Conservation (phyloP, 2,329 filamentous ascomycete species). For the Exophiala dermatitidis region DNA sequence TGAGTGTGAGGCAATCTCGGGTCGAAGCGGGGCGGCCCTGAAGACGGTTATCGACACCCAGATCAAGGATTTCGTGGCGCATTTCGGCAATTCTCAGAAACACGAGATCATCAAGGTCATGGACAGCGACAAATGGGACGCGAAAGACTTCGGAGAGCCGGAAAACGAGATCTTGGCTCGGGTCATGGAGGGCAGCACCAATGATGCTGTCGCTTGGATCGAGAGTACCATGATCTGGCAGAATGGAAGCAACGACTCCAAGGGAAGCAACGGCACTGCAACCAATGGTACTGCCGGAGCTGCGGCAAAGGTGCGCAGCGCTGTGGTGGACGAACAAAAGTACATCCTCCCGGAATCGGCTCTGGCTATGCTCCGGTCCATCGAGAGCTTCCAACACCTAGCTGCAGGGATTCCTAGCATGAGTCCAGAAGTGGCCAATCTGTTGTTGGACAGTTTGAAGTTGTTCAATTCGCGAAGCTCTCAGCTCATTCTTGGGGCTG, state of each 20-base stretch:
- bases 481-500: slow-evolving; percentile 92
- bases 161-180: slow-evolving; percentile 47
- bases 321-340: slow-evolving; percentile 73
- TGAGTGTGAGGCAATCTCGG: slow-evolving; percentile 60
- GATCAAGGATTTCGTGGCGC: slow-evolving; percentile 55
- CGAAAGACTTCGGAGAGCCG: slow-evolving; percentile 52
- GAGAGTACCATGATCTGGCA: slow-evolving; percentile 47
- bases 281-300: slow-evolving; percentile 20
- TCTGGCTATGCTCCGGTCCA: slow-evolving; percentile 68
- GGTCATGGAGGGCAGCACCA: slow-evolving; percentile 53
- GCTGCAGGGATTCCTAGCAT: slow-evolving; percentile 81
- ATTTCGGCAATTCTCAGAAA: slow-evolving; percentile 50
- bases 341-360: slow-evolving; percentile 83
- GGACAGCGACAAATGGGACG: slow-evolving; percentile 58
- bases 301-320: slow-evolving; percentile 60
- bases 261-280: slow-evolving; percentile 15
- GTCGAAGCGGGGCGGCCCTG: slow-evolving; percentile 52
- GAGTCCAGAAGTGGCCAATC: slow-evolving; percentile 68
- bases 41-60: slow-evolving; percentile 57
- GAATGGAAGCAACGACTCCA: slow-evolving; percentile 26
- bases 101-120: slow-evolving; percentile 52
- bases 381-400: slow-evolving; percentile 75
- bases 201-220: slow-evolving; percentile 50
- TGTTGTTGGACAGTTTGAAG: slow-evolving; percentile 77
- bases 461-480: slow-evolving; percentile 93